Base-by-base conservation (phyloP, 805 yeast genomes). In the Lipomyces anomalus region DNA sequence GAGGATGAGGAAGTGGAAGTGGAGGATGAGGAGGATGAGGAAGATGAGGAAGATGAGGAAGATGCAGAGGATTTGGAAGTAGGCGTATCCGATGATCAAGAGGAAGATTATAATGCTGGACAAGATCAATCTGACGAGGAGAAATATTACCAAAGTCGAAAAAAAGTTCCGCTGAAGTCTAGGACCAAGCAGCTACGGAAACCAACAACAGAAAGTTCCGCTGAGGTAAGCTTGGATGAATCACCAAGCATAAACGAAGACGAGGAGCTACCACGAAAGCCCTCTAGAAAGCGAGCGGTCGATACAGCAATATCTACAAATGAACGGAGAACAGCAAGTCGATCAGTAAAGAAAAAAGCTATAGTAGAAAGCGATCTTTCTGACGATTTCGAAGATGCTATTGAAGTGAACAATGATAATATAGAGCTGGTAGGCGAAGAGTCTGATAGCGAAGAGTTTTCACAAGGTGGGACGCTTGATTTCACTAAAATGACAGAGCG, bases 401-500 rank as follows among this genome's bases (percentile, higher is more conserved):
- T 13, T 9, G 30, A 26, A 9, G 30, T 26, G 13, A 13, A 9
- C 11, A 9, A 9, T 9, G 30, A 26, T 13, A 13, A 26, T 9
- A 9, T 13, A 9, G 30, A 26, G 30, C 30, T 13, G 30, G 30
- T 9, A 9, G 30, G 11, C 11, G 13, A 9, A 13, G 30, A 26
- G 30, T 13, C 13, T 13, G 30, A 26, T 13, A 13, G 13, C 30
- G 30, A 26, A 9, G 30, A 26, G 30, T 26, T 13, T 9, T 26
- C 30, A 9, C 30, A 26, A 13, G 30, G 9, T 13, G 30, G 30
- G 11, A 26, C 30, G 30, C 30, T 13, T 13, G 30, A 26, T 13
- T 9, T 26, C 11, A 9, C 30, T 13, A 26, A 26, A 13, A 26
- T 67, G 64, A 66, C 70, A 2, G 68, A 68, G 2, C 64, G 72